Evolutionary conservation across 306 rosid genomes (phyloP), one percentile per base, ranked within the genome.

Genomic region (Casuarina glauca): DNA sequence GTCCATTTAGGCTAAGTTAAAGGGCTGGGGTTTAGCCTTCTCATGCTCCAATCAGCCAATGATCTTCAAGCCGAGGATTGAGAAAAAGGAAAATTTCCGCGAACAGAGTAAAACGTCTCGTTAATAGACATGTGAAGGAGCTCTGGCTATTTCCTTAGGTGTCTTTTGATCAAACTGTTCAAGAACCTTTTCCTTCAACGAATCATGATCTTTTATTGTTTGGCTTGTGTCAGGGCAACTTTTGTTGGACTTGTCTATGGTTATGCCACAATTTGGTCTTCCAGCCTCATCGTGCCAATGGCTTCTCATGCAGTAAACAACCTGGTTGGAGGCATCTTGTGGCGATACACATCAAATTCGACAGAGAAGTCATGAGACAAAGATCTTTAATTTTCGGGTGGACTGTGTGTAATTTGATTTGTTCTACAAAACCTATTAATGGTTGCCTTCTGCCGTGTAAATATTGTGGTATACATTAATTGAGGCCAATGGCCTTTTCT

Each of bases 241-340:
- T 89, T 92, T 72, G 97, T 92, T 77, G 98, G 98, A 57, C 83
- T 95, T 71, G 87, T 88, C 39, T 95, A 92, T 84, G 97, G 97
- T 64, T 91, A 87, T 79, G 97, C 98, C 17, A 88, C 97, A 62
- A 61, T 95, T 53, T 77, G 80, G 70, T 88, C 97, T 48, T 92
- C 98, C 5, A 95, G 97, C 84, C 5, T 95, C 41, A 81, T 83
- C 0, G 93, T 95, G 73, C 97, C 98, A 48, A 89, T 93, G 89
- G 93, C 88, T 73, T 88, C 97, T 80, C 99, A 95, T 83, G 97
- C 96, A 8, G 39, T 84, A 77, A 95, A 89, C 88, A 95, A 95
- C 73, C 79, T 95, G 83, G 84, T 89, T 68, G 99, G 97, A 62
- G 97, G 97, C 61, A 63, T 93, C 44, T 70, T 89, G 63, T 95